Conservation (phyloP, 768 basidiomycete genomes). For the Kwoniella sp. region DNA sequence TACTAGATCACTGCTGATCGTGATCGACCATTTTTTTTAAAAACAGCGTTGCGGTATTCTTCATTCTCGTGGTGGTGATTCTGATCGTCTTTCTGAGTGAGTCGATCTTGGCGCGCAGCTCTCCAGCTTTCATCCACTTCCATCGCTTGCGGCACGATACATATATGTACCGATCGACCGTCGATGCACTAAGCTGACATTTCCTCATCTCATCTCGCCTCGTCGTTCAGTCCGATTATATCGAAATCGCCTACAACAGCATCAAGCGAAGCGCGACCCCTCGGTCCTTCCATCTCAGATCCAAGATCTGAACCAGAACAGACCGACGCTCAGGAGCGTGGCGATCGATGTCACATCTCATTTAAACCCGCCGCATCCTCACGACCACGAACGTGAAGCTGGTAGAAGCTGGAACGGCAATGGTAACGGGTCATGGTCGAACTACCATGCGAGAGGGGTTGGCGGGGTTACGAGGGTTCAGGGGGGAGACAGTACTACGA, state of each 20-base stretch:
- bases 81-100: slow-evolving; percentile 12
- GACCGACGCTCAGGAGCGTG: slow-evolving; percentile 7
- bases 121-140: no score
- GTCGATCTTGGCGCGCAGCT: no score
- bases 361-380: neutral
- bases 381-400: neutral
- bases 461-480: slow-evolving; percentile 14
- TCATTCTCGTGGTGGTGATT: slow-evolving; percentile 12
- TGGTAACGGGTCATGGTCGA: neutral
- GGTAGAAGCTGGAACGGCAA: neutral
- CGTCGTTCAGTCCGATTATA: neutral
- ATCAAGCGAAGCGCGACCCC: slow-evolving; percentile 5
- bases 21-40: neutral
- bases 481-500: slow-evolving; percentile 12
- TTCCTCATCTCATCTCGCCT: no score
- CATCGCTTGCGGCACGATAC: neutral
- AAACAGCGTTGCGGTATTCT: slow-evolving; percentile 12
- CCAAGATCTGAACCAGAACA: slow-evolving; percentile 4
- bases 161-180: neutral
- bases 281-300: slow-evolving; percentile 7
- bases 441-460: neutral
- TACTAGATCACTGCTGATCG: neutral
- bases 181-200: neutral
- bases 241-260: slow-evolving; percentile 2
- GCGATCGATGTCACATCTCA: slow-evolving; percentile 10